Evolutionary conservation across 2,329 filamentous ascomycete genomes (phyloP).

Genomic region (Alternaria angustiovoidea): DNA sequence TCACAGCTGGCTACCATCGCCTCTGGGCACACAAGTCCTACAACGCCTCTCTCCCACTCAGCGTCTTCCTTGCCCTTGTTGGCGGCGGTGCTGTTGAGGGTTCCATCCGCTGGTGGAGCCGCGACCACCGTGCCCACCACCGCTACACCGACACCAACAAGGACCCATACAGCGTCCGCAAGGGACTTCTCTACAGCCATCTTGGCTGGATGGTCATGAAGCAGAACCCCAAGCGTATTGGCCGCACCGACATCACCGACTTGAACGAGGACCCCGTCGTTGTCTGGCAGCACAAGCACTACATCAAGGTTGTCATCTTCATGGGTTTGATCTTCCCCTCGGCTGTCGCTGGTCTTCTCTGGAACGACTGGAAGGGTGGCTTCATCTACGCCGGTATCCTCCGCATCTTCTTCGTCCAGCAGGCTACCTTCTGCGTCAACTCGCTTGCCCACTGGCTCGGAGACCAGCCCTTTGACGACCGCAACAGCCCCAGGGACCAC

Average conservation of each 20-base stretch:
- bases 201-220: constrained; percentile 64
- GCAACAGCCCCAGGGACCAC: constrained; percentile 55
- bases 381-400: constrained; percentile 62
- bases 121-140: constrained; percentile 61
- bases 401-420: constrained; percentile 62
- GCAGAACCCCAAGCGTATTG: constrained; percentile 62
- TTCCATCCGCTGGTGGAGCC: constrained; percentile 61
- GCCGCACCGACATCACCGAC: constrained; percentile 61
- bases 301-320: constrained; percentile 57
- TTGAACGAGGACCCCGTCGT: constrained; percentile 61
- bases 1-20: constrained; percentile 69
- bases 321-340: constrained; percentile 60
- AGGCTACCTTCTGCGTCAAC: constrained; percentile 64
- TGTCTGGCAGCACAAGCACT: constrained; percentile 60
- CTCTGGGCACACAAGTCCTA: constrained; percentile 70
- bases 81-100: constrained; percentile 60
- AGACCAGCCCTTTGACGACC: constrained; percentile 56
- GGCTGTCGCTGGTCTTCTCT: constrained; percentile 58
- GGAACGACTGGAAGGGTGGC: constrained; percentile 60
- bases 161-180: constrained; percentile 62
- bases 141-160: constrained; percentile 63
- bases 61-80: constrained; percentile 59
- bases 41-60: constrained; percentile 55
- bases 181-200: constrained; percentile 61
- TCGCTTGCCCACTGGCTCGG: constrained; percentile 63